Conservation (phyloP, 1,284 basidiomycete genomes). For the Amanita bisporigera region DNA sequence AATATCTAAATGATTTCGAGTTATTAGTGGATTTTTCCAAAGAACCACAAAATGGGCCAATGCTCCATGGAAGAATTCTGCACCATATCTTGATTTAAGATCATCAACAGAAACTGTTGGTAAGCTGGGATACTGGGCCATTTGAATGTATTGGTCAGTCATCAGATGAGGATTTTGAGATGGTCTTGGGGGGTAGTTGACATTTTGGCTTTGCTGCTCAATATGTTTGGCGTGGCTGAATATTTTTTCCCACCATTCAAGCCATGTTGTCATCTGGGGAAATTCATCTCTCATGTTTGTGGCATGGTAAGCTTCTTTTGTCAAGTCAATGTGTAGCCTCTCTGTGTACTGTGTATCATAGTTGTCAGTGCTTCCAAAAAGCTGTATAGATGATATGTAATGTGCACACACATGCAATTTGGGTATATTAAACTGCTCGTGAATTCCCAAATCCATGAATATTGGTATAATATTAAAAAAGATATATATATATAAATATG, state of each 20-base stretch:
- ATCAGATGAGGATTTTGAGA: slow-evolving; percentile 13
- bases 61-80: background rate
- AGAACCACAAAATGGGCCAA: slow-evolving; percentile 20
- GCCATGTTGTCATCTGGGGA: background rate
- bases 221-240: too few species aligned
- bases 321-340: slow-evolving; percentile 11
- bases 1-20: slow-evolving; percentile 16
- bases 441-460: background rate
- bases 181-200: background rate
- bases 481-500: too few species aligned
- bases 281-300: background rate
- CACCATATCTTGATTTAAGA: background rate
- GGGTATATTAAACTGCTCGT: background rate
- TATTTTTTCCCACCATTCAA: background rate
- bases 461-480: too few species aligned
- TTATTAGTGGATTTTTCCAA: slow-evolving; percentile 18
- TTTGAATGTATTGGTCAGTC: background rate
- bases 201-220: too few species aligned
- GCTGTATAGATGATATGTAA: background rate
- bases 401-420: background rate
- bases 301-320: slow-evolving; percentile 6
- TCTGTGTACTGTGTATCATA: slow-evolving; percentile 8
- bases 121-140: background rate
- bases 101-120: background rate
- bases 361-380: slow-evolving; percentile 5